phyloP scores from a whole-genome alignment of 169 alveolate species.

The Cryptosporidium parvum region DNA sequence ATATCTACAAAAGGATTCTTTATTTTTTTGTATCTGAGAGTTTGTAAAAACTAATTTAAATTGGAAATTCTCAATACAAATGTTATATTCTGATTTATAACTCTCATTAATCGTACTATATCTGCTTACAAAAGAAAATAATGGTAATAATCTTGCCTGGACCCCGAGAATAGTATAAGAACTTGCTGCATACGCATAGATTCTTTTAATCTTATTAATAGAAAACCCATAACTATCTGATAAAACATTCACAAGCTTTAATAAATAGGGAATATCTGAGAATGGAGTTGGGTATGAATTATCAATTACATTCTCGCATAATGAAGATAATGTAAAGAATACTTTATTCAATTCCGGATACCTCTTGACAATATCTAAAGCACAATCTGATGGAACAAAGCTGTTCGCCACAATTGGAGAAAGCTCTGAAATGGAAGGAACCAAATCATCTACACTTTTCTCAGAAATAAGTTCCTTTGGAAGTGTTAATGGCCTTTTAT shows the following conservation, averaged over 20 bases:
- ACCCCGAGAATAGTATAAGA: slow-evolving; percentile 43
- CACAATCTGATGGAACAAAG: slow-evolving; percentile 44
- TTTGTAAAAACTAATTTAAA: slow-evolving; percentile 9
- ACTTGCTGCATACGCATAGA: slow-evolving; percentile 49
- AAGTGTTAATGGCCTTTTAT: slow-evolving; percentile 20
- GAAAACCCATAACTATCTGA: slow-evolving; percentile 50
- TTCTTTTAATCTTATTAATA: slow-evolving; percentile 28
- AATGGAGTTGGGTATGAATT: slow-evolving; percentile 55
- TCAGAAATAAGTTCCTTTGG: slow-evolving; percentile 35
- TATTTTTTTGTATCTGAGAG: slow-evolving; percentile 15
- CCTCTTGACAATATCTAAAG: slow-evolving; percentile 10
- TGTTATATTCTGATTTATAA: slow-evolving; percentile 9
- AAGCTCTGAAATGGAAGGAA: slow-evolving; percentile 13
- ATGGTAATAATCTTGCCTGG: slow-evolving; percentile 10
- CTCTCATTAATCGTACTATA: background rate
- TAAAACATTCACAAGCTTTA: slow-evolving; percentile 8
- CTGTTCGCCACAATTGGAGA: slow-evolving; percentile 12
- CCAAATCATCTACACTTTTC: background rate
- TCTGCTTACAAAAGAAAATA: slow-evolving; percentile 27
- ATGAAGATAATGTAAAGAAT: slow-evolving; percentile 24
- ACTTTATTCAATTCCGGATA: background rate
- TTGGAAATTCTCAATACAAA: slow-evolving; percentile 39
- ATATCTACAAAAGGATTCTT: slow-evolving; percentile 16
- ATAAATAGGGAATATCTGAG: slow-evolving; percentile 54
- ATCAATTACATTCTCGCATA: slow-evolving; percentile 18